Evolutionary conservation across 441 rosid species (phyloP).

Genomic region (Populus hybrid): DNA sequence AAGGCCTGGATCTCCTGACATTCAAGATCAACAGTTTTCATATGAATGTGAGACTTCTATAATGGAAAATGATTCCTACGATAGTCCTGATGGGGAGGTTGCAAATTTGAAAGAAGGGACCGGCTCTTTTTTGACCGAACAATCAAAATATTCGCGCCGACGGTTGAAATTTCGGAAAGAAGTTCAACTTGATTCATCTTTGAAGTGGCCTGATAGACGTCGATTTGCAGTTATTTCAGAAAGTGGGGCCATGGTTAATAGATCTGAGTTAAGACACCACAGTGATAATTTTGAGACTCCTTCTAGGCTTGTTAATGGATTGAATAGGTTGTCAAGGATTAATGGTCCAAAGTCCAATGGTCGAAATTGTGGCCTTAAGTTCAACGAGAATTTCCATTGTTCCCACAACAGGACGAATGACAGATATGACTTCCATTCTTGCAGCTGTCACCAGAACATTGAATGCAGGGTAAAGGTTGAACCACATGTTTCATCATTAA

Average conservation of each 20-base stretch:
- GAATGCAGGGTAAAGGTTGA: constrained; percentile 64
- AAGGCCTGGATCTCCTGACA: constrained; percentile 52
- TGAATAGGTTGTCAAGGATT: constrained; percentile 47
- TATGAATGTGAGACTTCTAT: constrained; percentile 27
- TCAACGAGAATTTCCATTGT: constrained; percentile 54
- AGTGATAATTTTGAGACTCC: constrained; percentile 55
- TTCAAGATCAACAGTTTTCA: constrained; percentile 36
- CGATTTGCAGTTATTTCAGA: constrained; percentile 47
- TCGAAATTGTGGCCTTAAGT: constrained; percentile 51
- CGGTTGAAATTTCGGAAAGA: constrained; percentile 57
- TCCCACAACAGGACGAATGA: constrained; percentile 45
- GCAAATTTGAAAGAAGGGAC: constrained; percentile 47
- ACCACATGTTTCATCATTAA: constrained; percentile 45
- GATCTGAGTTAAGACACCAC: constrained; percentile 50
- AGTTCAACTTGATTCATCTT: constrained; percentile 43
- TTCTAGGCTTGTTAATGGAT: constrained; percentile 52
- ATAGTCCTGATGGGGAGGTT: constrained; percentile 49
- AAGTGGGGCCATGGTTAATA: constrained; percentile 42
- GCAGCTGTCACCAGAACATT: constrained; percentile 58
- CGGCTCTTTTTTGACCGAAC: constrained; percentile 46
- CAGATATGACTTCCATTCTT: constrained; percentile 56
- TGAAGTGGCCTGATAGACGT: constrained; percentile 61
- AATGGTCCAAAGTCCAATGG: constrained; percentile 47
- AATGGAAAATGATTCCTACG: constrained; percentile 39
- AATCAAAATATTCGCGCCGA: constrained; percentile 47